Evolutionary conservation across 495 filamentous ascomycete species (phyloP), one percentile per base, ranked within the genome.

Genomic region (Parmelia sp.): DNA sequence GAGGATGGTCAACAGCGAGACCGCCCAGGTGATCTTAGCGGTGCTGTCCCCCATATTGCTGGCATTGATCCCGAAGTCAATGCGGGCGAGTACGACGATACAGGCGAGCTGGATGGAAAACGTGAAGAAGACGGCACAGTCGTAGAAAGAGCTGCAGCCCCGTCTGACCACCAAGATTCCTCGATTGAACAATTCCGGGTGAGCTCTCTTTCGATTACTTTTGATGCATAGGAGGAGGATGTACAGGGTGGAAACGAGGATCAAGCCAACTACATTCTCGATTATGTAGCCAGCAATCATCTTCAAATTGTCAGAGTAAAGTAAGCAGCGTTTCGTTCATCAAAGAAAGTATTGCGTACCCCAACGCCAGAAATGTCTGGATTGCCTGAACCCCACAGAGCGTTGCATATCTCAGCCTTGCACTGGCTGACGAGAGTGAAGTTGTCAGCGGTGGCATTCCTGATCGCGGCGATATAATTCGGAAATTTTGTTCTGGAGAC

Each of bases 101-200:
- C 69, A 73, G 8, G 76, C 70, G 23, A 78, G 64, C 62, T 78
- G 76, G 40, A 77, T 69, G 15, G 70, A 67, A 31, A 72, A 65
- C 23, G 71, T 65, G 60, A 78, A 75, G 69, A 75, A 75, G 17
- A 70, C 57, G 12, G 74, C 70, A 42, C 68, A 69, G 66, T 75
- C 70, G 57, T 70, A 70, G 63, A 71, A 75, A 11, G 53, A 55
- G 14, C 53, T 49, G n/a, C 60, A 66, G 12, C 65, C 60, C 62
- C 44, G 42, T 51, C 29, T 51, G 19, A 61, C 19, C 7, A 63
- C 44, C 56, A 44, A 31, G 19, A 42, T 23, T 19, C 25, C 51
- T 9, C 56, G 60, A n/a, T 36, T 31, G 27, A 63, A 31, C 31
- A 23, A 25, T 6, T 31, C 17, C 1, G 6, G 23, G 23, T 37